These are phyloP conservation scores for Durotheca rogersii DNA, from an alignment of 495 filamentous ascomycete species.

Conservation along the genomic window DNA sequence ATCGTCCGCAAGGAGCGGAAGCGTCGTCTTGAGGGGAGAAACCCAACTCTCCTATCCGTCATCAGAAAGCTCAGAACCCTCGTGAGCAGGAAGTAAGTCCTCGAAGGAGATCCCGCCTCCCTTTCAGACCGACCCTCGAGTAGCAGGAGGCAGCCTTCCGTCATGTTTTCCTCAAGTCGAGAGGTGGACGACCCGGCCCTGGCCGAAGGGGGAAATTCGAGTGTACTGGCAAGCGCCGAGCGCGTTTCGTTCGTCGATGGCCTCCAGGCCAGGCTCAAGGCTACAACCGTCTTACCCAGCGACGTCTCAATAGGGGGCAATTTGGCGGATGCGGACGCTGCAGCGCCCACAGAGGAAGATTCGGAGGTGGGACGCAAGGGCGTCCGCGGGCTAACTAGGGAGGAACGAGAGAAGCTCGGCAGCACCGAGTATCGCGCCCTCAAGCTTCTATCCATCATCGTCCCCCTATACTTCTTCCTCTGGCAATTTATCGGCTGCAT, in stretches of 20 bases:
- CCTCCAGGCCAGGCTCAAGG: slow-evolving; percentile 4
- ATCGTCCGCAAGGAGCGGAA: slow-evolving; percentile 55
- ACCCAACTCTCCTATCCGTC: slow-evolving; percentile 29
- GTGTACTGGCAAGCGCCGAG: slow-evolving; percentile 6
- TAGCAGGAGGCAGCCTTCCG: no score
- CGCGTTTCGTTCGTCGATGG: slow-evolving; percentile 31
- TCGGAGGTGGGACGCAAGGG: slow-evolving; percentile 64
- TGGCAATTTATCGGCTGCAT: slow-evolving; percentile 73
- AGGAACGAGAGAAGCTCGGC: slow-evolving; percentile 71
- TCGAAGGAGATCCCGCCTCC: neutral
- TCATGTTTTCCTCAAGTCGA: no score
- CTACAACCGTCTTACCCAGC: slow-evolving; percentile 23
- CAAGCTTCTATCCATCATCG: slow-evolving; percentile 66
- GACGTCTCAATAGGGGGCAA: slow-evolving; percentile 17
- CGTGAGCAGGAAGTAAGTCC: slow-evolving; percentile 19
- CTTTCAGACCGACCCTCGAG: slow-evolving; percentile 2
- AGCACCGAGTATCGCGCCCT: slow-evolving; percentile 81
- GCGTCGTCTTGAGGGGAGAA: slow-evolving; percentile 29
- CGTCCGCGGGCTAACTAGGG: slow-evolving; percentile 65
- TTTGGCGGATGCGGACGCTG: slow-evolving; percentile 12
- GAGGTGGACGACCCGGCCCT: neutral
- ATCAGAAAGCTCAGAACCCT: slow-evolving; percentile 26
- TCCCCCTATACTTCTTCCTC: slow-evolving; percentile 70
- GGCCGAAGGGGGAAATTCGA: neutral
- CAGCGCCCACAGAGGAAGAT: slow-evolving; percentile 7